Percentiles rank a stretch among this genome's conserved stretches.
These are phyloP conservation scores for Stagonosporopsis vannaccii DNA, from an alignment of 2,329 filamentous ascomycete species.

Conservation along the genomic window DNA sequence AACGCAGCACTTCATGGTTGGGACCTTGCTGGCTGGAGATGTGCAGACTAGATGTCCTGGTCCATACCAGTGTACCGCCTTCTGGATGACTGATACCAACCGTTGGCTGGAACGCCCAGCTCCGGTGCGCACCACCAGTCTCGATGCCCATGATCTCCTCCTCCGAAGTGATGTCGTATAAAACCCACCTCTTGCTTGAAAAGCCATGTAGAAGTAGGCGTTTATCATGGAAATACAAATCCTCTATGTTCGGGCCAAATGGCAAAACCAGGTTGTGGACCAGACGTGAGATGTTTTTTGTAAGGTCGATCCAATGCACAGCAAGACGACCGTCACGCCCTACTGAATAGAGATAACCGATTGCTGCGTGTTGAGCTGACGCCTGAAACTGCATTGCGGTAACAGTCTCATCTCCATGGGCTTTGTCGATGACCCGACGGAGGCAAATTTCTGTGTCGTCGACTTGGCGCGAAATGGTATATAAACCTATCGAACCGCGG, in stretches of 20 bases:
- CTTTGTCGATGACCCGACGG: slow-evolving; percentile 28
- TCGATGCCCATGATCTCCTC: slow-evolving; percentile 75
- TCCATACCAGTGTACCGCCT: slow-evolving; percentile 73
- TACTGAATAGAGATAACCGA: slow-evolving; percentile 69
- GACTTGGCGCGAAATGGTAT: slow-evolving; percentile 36
- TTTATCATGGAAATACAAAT: slow-evolving; percentile 65
- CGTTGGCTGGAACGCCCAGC: slow-evolving; percentile 68
- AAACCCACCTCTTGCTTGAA: slow-evolving; percentile 76
- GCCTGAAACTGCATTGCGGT: slow-evolving; percentile 64
- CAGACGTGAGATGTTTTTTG: slow-evolving; percentile 46
- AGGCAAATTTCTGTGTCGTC: slow-evolving; percentile 15
- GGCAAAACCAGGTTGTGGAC: slow-evolving; percentile 74
- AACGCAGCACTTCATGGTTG: slow-evolving; percentile 62
- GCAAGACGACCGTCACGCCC: slow-evolving; percentile 80
- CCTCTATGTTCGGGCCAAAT: slow-evolving; percentile 79
- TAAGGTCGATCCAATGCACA: slow-evolving; percentile 60
- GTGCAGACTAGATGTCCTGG: slow-evolving; percentile 67
- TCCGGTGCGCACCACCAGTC: slow-evolving; percentile 85
- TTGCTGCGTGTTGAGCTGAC: slow-evolving; percentile 45
- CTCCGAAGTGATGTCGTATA: slow-evolving; percentile 78
- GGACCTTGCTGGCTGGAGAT: slow-evolving; percentile 49
- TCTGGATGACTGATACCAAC: neutral
- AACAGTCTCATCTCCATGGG: slow-evolving; percentile 68
- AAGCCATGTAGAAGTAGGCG: slow-evolving; percentile 80
- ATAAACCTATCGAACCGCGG: slow-evolving; percentile 61